Conservation (phyloP, 192 early-diverging fungal genomes). For the Linnemannia exigua region DNA sequence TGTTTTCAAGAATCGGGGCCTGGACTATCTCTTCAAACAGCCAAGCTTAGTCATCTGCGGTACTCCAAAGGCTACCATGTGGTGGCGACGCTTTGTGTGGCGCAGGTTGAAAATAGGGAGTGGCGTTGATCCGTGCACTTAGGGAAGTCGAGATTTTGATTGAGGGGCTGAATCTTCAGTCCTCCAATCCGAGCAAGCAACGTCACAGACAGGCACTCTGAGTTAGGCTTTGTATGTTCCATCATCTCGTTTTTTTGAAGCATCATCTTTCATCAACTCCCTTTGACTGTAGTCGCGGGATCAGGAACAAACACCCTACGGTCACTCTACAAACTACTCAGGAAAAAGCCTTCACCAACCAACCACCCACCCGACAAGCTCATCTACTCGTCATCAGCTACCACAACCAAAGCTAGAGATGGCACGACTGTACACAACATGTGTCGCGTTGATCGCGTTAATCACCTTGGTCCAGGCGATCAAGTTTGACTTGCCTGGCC, state of each 20-base stretch:
- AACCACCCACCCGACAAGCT: neutral
- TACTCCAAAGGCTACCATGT: neutral
- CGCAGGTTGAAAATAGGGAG: neutral
- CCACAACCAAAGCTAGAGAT: conserved; percentile 19
- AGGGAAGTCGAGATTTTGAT: neutral
- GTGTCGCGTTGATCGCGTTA: conserved; percentile 20
- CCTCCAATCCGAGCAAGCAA: neutral
- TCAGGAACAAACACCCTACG: neutral
- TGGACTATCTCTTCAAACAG: neutral
- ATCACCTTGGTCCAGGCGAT: conserved; percentile 60
- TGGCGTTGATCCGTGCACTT: neutral
- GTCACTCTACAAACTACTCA: neutral
- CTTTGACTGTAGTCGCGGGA: neutral
- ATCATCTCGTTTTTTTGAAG: conserved; percentile 3
- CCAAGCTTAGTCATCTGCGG: neutral
- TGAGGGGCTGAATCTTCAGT: neutral
- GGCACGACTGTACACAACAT: conserved; percentile 28
- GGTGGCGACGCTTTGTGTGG: neutral
- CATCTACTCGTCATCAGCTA: neutral
- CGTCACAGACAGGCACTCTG: neutral
- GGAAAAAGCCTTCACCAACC: neutral
- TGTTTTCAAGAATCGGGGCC: neutral
- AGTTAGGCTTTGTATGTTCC: neutral
- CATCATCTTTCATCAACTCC: neutral
- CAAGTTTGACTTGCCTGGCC: conserved; percentile 86